Percentiles rank a stretch among this genome's conserved stretches.
Evolutionary conservation across 305 asterid genomes (phyloP).

Genomic region (Rubia balearica): DNA sequence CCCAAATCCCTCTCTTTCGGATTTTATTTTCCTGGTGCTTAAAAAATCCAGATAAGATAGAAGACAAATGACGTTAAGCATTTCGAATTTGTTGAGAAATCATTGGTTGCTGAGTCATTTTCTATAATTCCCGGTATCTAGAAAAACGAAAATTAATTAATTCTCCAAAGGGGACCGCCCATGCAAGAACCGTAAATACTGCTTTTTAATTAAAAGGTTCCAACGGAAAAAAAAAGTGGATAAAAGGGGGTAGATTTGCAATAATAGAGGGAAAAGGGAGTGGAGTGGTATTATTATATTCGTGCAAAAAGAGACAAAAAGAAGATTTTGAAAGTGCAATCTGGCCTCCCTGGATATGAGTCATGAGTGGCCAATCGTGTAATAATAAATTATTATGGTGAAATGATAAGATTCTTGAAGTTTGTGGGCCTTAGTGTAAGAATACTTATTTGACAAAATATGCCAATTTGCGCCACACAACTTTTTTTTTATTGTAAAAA

Average conservation of each 20-base stretch:
- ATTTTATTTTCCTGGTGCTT: not conserved
- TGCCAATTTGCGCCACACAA: not conserved
- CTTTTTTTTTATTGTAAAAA: no score
- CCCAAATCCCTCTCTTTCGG: not conserved
- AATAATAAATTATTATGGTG: not conserved
- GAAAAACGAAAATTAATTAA: not conserved
- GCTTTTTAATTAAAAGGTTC: not conserved
- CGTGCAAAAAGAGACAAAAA: constrained; percentile 13
- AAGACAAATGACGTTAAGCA: not conserved
- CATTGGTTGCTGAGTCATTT: constrained; percentile 3
- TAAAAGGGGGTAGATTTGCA: not conserved
- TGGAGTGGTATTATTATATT: not conserved
- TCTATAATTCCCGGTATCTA: not conserved
- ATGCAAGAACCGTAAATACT: not conserved
- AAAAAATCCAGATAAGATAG: no score
- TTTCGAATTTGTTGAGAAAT: not conserved
- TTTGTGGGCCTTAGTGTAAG: not conserved
- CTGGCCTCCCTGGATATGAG: constrained; percentile 7
- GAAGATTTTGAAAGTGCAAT: constrained; percentile 8
- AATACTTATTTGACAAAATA: not conserved
- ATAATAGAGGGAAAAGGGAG: not conserved
- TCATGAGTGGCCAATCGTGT: constrained; percentile 9
- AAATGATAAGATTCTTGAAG: constrained; percentile 13
- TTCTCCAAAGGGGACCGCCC: not conserved
- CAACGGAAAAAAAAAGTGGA: not conserved